Percentiles rank a stretch among this genome's conserved stretches.
Conservation (phyloP, 305 asterid genomes). For the Fraxinus xanthoxyloides region DNA sequence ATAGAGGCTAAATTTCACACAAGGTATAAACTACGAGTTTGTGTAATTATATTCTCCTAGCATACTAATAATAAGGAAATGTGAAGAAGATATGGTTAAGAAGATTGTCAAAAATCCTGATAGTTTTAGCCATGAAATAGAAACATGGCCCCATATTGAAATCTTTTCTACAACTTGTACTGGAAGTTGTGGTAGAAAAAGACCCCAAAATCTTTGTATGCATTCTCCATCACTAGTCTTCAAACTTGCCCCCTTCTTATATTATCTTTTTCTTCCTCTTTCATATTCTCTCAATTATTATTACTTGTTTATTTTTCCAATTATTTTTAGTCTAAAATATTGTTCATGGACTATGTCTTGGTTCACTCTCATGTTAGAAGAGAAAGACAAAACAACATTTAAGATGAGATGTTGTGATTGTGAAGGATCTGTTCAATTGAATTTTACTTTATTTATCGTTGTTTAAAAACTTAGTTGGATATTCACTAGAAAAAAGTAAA, state of each 20-base stretch:
- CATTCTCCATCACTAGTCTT: constrained; percentile 48
- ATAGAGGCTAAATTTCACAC: neutral
- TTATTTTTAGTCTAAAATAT: neutral
- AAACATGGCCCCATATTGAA: constrained; percentile 19
- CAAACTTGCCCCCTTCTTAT: constrained; percentile 15
- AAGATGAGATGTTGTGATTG: neutral
- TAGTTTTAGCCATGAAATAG: neutral
- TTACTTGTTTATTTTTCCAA: neutral
- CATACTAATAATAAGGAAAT: neutral
- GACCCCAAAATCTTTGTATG: constrained; percentile 29
- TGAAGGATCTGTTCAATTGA: neutral
- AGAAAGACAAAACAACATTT: neutral
- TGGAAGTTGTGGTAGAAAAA: constrained; percentile 43
- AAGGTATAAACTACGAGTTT: neutral
- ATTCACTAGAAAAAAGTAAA: neutral
- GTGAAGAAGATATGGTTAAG: neutral
- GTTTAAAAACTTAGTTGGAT: neutral
- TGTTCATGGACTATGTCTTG: neutral
- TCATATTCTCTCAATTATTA: constrained; percentile 1
- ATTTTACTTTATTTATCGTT: neutral
- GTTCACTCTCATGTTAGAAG: neutral
- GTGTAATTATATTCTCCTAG: neutral
- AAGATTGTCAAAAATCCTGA: neutral
- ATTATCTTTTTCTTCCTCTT: constrained; percentile 31
- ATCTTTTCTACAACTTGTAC: constrained; percentile 9